Evolutionary conservation across 1,284 basidiomycete species (phyloP).

Genomic region (Melampsora larici-populina): DNA sequence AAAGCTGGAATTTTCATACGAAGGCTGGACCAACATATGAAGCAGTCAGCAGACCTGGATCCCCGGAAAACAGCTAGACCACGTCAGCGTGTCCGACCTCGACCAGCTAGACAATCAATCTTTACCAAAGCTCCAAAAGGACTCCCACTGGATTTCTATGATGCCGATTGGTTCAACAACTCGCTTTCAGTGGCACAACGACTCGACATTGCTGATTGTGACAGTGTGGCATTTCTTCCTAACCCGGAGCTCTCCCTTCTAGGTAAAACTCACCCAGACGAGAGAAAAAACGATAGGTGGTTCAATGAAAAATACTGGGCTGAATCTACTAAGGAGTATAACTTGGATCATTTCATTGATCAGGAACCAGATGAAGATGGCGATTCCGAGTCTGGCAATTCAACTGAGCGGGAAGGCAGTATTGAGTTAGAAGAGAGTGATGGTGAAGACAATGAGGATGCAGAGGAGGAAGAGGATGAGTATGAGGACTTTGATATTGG

Average conservation of each 20-base stretch:
- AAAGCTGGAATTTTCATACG: background rate
- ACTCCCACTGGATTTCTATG: slow-evolving; percentile 22
- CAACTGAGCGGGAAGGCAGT: background rate
- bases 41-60: background rate
- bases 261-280: slow-evolving; percentile 4
- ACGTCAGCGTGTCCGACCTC: background rate
- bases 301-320: slow-evolving; percentile 20
- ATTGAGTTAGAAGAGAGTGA: slow-evolving; percentile 6
- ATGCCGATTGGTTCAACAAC: slow-evolving; percentile 14
- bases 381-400: background rate
- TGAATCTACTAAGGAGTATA: slow-evolving; percentile 1
- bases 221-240: background rate
- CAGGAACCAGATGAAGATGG: background rate
- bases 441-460: slow-evolving; percentile 8
- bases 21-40: background rate
- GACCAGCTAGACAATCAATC: background rate
- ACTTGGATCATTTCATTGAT: background rate
- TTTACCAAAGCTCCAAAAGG: slow-evolving; percentile 1
- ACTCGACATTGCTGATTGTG: background rate
- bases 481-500: too few species aligned
- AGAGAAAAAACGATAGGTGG: slow-evolving; percentile 1
- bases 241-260: background rate
- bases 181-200: background rate
- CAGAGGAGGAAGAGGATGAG: background rate
- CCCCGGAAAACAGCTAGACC: background rate